phyloP scores from a whole-genome alignment of 2,329 filamentous ascomycete species.

The Beauveria sp. region DNA sequence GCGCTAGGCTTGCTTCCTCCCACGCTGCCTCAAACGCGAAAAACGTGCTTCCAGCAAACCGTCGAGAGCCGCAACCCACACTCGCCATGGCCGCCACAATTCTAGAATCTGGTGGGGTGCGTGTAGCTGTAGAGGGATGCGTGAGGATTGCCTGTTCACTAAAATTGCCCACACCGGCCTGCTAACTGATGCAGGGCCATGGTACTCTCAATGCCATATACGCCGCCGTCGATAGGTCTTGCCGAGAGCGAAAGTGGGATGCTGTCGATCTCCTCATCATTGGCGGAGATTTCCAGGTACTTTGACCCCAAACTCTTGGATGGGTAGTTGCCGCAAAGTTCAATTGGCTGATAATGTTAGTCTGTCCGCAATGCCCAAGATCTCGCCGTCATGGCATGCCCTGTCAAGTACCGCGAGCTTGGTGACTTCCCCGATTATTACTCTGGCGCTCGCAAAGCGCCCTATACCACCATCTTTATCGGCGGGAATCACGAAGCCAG shows the following conservation, averaged over 20 bases:
- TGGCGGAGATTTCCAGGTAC: slow-evolving; percentile 87
- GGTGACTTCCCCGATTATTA: slow-evolving; percentile 96
- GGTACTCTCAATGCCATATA: slow-evolving; percentile 91
- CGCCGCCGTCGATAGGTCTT: slow-evolving; percentile 62
- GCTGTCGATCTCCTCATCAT: slow-evolving; percentile 87
- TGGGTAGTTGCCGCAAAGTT: neutral
- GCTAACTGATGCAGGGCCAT: slow-evolving; percentile 57
- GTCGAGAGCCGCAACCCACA: neutral
- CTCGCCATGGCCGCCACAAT: slow-evolving; percentile 24
- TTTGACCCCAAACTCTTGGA: neutral
- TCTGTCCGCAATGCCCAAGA: slow-evolving; percentile 84
- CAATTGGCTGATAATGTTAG: slow-evolving; percentile 30
- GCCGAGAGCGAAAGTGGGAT: slow-evolving; percentile 66
- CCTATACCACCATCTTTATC: slow-evolving; percentile 86
- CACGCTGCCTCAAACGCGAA: neutral
- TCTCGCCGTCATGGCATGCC: slow-evolving; percentile 82
- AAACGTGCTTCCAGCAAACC: slow-evolving; percentile 1
- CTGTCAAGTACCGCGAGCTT: slow-evolving; percentile 76
- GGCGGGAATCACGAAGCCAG: slow-evolving; percentile 94
- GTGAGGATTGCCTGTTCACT: slow-evolving; percentile 40
- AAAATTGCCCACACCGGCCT: neutral
- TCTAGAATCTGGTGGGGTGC: slow-evolving; percentile 44
- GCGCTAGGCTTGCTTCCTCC: neutral
- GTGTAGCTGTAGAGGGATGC: slow-evolving; percentile 81
- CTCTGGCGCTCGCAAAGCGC: slow-evolving; percentile 65